Conservation (phyloP, 2,329 filamentous ascomycete genomes). For the Xylariomycetidae sp. region DNA sequence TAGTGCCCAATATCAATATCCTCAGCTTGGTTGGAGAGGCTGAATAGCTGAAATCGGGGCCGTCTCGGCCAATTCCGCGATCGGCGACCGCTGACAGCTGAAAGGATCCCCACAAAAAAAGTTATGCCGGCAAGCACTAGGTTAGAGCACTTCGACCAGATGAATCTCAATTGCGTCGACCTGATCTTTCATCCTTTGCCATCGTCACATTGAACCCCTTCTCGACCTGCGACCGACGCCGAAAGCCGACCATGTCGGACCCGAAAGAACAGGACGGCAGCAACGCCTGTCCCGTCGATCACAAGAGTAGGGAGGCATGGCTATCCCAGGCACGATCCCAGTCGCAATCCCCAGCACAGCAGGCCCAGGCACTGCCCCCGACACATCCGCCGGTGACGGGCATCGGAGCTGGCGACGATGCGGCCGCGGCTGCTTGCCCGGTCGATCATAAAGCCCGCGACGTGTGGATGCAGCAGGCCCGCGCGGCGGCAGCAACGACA, state of each 20-base stretch:
- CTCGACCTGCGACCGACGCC: no score
- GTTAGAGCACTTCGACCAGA: no score
- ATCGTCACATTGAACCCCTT: no score
- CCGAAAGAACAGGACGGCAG: conserved; percentile 10
- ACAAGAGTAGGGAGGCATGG: conserved; percentile 85
- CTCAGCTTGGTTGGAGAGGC: no score
- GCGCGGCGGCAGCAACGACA: conserved; percentile 10
- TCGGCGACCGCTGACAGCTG: no score
- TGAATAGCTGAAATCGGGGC: no score
- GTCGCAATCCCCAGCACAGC: conserved; percentile 14
- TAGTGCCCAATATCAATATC: no score
- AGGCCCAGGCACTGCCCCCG: conserved; percentile 20
- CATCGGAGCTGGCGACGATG: conserved; percentile 1
- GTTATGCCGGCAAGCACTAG: no score
- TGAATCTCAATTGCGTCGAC: no score
- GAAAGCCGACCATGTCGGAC: conserved; percentile 13
- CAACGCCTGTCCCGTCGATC: conserved; percentile 79
- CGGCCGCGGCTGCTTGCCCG: conserved; percentile 47
- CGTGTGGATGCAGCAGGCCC: conserved; percentile 51
- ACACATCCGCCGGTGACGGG: conserved; percentile 19
- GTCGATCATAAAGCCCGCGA: conserved; percentile 66
- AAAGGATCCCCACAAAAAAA: no score
- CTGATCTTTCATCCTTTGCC: no score
- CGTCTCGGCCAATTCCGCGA: no score
- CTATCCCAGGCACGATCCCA: conserved; percentile 59